These are phyloP conservation scores for Chlorella sorokiniana DNA, from an alignment of 139 green algal genomes.

Conservation along the genomic window DNA sequence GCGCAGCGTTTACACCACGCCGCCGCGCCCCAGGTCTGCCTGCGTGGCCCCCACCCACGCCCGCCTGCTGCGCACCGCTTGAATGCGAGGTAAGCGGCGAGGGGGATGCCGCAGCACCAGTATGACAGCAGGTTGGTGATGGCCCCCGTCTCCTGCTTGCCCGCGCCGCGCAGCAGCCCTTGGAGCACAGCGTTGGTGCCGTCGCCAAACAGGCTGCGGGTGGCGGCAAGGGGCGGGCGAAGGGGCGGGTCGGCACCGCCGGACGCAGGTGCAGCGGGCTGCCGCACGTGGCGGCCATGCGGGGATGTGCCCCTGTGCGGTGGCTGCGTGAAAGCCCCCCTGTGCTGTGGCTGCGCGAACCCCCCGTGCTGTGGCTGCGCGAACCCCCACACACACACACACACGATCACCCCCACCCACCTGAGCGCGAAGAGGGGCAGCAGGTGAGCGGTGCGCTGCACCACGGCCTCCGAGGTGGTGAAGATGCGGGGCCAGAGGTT, in stretches of 20 bases:
- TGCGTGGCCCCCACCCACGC: not conserved
- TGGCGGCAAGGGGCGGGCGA: not conserved
- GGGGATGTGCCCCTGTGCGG: too few species aligned
- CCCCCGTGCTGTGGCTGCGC: not conserved
- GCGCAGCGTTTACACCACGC: not conserved
- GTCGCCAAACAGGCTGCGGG: conserved; percentile 42
- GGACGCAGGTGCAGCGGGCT: too few species aligned
- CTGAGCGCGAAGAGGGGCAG: conserved; percentile 42
- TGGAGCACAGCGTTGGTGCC: conserved; percentile 56
- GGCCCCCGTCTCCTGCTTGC: conserved; percentile 20
- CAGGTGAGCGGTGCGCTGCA: conserved; percentile 11
- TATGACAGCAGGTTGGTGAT: conserved; percentile 47
- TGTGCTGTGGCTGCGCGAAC: too few species aligned
- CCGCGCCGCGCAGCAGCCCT: conserved; percentile 53
- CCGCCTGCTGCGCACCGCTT: not conserved
- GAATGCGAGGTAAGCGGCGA: conserved; percentile 60
- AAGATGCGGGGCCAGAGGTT: conserved; percentile 41
- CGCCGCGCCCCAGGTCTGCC: not conserved
- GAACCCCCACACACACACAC: not conserved
- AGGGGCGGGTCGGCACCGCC: not conserved
- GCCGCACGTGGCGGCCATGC: too few species aligned
- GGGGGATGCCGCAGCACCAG: conserved; percentile 59
- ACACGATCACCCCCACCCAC: not conserved
- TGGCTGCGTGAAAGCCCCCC: too few species aligned
- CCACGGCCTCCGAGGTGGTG: conserved; percentile 28